Base-by-base conservation (phyloP, 768 basidiomycete species). In the Russula abietina region DNA sequence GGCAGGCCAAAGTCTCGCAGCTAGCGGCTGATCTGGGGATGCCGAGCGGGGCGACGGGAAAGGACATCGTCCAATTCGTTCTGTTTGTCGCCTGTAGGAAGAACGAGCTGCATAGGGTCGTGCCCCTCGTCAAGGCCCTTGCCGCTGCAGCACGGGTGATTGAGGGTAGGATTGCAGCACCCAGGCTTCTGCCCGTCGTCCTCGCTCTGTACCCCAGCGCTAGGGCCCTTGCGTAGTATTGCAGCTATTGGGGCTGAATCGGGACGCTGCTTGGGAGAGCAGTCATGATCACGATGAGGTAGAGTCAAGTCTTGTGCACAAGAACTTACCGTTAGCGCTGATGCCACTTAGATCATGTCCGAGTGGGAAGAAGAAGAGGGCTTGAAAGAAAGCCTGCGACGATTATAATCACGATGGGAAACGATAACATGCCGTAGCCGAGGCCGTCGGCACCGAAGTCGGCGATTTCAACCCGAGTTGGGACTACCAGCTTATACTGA, bases 271-370 rank as follows among this genome's bases (percentile, higher is more conserved):
- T 24, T 36, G 19, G 8, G 33, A 62, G 17, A 51, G 61, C n/a
- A n/a, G 24, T 11, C n/a, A n/a, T n/a, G n/a, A 2, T n/a, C n/a
- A n/a, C 4, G 62, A 62, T 46, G 56, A 57, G 43, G 61, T 62
- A 46, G 41, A 43, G 43, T 45, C n/a, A 43, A n/a, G n/a, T 28
- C 39, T 10, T 38, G 26, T 9, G 26, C 10, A 43, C 10, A 16
- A 24, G 38, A 4, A 28, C 48, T 33, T 22, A 7, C n/a, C 19
- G 19, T 33, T 4, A n/a, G 39, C 22, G 26, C 26, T 11, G n/a
- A 50, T 22, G 17, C 22, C 38, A 36, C 39, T n/a, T n/a, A n/a
- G n/a, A n/a, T n/a, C n/a, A n/a, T n/a, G n/a, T n/a, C 48, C 22
- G 55, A 26, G 22, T 33, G 8, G 6, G 14, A 49, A 22, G 60